Base-by-base conservation (phyloP, 78 protist species). In the Anaeramoeba ignava region DNA sequence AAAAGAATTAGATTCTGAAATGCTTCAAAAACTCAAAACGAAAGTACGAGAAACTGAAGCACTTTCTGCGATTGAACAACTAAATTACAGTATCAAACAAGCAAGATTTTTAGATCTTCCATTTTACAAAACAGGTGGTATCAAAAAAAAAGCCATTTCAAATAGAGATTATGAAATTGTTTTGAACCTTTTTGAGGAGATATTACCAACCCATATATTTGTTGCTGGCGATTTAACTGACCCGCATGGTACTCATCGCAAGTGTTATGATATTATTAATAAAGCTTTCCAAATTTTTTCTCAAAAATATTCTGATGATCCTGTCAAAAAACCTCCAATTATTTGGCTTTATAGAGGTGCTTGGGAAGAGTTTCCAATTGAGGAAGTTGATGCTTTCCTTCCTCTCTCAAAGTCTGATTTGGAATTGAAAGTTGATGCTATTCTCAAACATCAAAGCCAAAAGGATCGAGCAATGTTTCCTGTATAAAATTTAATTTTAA, bases 341-440 rank as follows among this genome's bases (percentile, higher is more conserved):
- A 90, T 91, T 31, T 91, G 93, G 94, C 41, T 89, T 31, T 91
- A 91, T 84, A 39, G 94, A 37, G 94, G 94, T 0, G 94, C 94
- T 3, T 91, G 94, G 94, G 86, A 91, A 81, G 94, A 91, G 40
- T 91, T 88, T 88, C 87, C 80, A 68, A 86, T 89, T 3, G 86
- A 88, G 38, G 80, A 85, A 42, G 81, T 90, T 37, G 93, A 91
- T 81, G 82, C 88, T 88, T 88, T 90, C 3, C 90, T 91, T 27
- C 91, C 94, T 37, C 84, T 91, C 87, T 68, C 91, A 12, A 89
- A 89, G n/a, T 81, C 42, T 33, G 93, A 91, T 79, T 31, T 91
- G 39, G 33, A 81, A 78, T 87, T 83, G 33, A 91, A 91, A 84
- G 38, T 88, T 33, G 80, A 87, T 83, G 82, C 94, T 38, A 91